These are phyloP conservation scores for Bigelowiella natans DNA, from an alignment of 78 protist genomes.

Conservation along the genomic window DNA sequence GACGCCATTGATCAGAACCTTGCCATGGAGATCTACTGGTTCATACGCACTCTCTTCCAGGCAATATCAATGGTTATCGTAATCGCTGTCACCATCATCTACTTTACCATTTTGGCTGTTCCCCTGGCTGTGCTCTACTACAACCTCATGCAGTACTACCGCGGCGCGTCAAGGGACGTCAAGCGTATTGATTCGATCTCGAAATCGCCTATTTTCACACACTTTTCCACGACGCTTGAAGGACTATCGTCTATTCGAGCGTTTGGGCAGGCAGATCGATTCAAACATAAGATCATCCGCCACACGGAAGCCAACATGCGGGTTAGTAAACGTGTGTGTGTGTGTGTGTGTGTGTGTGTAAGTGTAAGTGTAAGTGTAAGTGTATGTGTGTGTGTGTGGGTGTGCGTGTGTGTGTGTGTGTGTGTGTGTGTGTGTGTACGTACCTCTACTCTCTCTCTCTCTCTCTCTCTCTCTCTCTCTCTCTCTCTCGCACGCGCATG, in stretches of 20 bases:
- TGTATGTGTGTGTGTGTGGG: neutral
- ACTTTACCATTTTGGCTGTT: neutral
- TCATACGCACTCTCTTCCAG: neutral
- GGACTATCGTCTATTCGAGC: conserved; percentile 85
- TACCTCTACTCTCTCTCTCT: too few species aligned
- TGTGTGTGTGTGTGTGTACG: neutral
- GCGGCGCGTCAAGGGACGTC: conserved; percentile 52
- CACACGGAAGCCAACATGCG: too few species aligned
- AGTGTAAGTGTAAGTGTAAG: neutral
- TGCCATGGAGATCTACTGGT: neutral
- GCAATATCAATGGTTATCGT: neutral
- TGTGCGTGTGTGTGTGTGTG: neutral
- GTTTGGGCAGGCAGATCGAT: conserved; percentile 16
- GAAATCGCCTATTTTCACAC: conserved; percentile 68
- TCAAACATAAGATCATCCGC: too few species aligned
- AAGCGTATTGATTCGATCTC: conserved; percentile 48
- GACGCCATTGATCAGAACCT: neutral
- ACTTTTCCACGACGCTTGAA: conserved; percentile 49
- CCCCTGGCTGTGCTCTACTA: neutral
- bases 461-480: too few species aligned
- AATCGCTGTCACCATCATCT: neutral
- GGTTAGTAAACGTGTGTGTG: neutral
- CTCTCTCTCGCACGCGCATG: too few species aligned
- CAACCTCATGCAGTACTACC: neutral
- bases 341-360: neutral